Conservation (phyloP, 2,329 filamentous ascomycete genomes). For the Lithohypha guttulata region DNA sequence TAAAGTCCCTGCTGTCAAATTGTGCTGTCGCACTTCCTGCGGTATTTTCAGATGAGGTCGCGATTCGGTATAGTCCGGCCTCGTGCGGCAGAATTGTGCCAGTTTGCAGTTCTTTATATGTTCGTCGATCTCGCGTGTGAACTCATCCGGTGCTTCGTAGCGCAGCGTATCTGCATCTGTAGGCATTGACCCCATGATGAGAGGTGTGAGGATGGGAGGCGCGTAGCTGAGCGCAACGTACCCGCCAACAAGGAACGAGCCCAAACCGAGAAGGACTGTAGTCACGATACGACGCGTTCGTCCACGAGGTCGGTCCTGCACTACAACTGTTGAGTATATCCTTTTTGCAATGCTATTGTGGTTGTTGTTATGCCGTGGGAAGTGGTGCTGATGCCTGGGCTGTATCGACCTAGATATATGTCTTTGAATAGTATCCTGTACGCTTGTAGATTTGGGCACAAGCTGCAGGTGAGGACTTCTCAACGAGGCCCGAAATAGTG, state of each 20-base stretch:
- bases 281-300: constrained; percentile 19
- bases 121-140: constrained; percentile 52
- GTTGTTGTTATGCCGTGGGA: background rate
- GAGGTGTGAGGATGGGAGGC: constrained; percentile 17
- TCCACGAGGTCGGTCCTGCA: constrained; percentile 17
- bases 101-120: constrained; percentile 67
- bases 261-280: constrained; percentile 18
- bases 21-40: constrained; percentile 54
- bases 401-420: background rate
- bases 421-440: background rate
- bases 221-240: constrained; percentile 19
- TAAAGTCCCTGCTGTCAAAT: constrained; percentile 72
- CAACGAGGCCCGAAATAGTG: background rate
- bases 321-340: constrained; percentile 17
- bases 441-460: background rate
- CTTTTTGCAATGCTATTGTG: background rate
- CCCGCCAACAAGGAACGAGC: constrained; percentile 16
- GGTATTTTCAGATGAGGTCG: constrained; percentile 85
- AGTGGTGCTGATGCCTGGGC: background rate
- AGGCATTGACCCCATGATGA: constrained; percentile 34
- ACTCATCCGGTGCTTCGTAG: constrained; percentile 49
- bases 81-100: constrained; percentile 54
- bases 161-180: constrained; percentile 63
- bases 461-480: constrained; percentile 1
- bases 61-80: constrained; percentile 60